Percentiles rank a stretch among this genome's conserved stretches.
Conservation (phyloP, 768 basidiomycete species). For the Auriscalpium vulgare region DNA sequence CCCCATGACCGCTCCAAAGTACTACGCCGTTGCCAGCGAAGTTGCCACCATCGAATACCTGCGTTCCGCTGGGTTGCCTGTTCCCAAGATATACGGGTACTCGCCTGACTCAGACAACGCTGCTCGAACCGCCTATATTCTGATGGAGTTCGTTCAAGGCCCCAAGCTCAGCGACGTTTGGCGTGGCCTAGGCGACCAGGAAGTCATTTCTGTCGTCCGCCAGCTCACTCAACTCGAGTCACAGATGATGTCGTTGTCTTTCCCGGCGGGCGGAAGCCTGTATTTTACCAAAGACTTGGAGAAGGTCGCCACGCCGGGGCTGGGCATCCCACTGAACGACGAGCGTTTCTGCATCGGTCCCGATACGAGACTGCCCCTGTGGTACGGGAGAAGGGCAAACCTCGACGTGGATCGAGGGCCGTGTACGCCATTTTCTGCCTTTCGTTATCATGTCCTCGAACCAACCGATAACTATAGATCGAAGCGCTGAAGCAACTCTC, state of each 20-base stretch:
- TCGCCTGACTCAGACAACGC: conserved; percentile 8
- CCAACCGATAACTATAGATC: conserved; percentile 31
- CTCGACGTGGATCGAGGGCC: conserved; percentile 45
- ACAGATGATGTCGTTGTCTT: conserved; percentile 37
- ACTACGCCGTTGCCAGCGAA: conserved; percentile 23
- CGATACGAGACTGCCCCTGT: conserved; percentile 35
- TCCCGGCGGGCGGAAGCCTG: conserved; percentile 45
- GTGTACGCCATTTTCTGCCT: conserved; percentile 33
- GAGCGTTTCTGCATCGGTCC: conserved; percentile 22
- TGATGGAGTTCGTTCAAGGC: conserved; percentile 12
- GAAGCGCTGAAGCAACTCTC: conserved; percentile 35
- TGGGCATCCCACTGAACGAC: conserved; percentile 25
- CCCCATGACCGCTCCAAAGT: conserved; percentile 19
- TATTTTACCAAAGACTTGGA: conserved; percentile 40
- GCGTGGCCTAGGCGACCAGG: conserved; percentile 1
- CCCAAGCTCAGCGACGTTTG: conserved; percentile 8
- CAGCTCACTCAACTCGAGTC: conserved; percentile 42
- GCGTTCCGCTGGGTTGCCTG: conserved; percentile 22
- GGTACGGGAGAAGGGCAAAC: conserved; percentile 42
- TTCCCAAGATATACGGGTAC: conserved; percentile 21
- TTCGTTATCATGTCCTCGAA: conserved; percentile 21
- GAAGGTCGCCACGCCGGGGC: conserved; percentile 24
- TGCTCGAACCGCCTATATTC: conserved; percentile 9
- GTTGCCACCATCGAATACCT: conserved; percentile 23
- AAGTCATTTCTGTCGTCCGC: conserved; percentile 28